Conservation (phyloP, 73 alveolate species). For the Tetrahymena borealis region DNA sequence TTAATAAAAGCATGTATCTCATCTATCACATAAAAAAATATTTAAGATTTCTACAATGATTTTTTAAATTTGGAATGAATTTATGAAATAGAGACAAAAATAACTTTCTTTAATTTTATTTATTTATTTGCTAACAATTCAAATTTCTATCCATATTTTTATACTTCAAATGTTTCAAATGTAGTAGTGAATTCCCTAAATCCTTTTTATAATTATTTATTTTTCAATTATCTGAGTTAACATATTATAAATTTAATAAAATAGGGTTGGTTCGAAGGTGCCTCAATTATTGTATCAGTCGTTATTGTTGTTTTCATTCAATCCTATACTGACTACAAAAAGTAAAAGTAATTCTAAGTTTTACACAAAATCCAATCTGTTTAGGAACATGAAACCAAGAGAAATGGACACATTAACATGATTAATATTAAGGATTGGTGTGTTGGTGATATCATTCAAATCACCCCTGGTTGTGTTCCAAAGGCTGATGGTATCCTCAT, state of each 20-base stretch:
- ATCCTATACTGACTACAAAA: slow-evolving; percentile 68
- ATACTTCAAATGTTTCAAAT: too few species aligned
- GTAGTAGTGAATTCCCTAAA: too few species aligned
- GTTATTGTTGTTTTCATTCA: slow-evolving; percentile 71
- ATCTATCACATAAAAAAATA: too few species aligned
- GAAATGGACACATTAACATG: slow-evolving; percentile 59
- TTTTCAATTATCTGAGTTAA: not conserved
- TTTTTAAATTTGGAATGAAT: too few species aligned
- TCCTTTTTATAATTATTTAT: too few species aligned
- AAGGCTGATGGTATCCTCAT: slow-evolving; percentile 33
- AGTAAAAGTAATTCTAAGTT: slow-evolving; percentile 66
- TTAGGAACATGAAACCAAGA: slow-evolving; percentile 49
- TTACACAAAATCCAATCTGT: slow-evolving; percentile 56
- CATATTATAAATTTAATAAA: not conserved
- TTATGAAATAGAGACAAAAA: too few species aligned
- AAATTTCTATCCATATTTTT: too few species aligned
- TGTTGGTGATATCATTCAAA: slow-evolving; percentile 32
- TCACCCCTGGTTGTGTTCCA: slow-evolving; percentile 29
- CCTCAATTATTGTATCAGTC: slow-evolving; percentile 74
- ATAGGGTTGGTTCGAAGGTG: slow-evolving; percentile 91
- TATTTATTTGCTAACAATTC: too few species aligned
- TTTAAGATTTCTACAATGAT: too few species aligned
- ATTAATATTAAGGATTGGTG: slow-evolving; percentile 33
- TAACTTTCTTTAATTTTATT: too few species aligned
- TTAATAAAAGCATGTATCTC: too few species aligned